A percentile compares a stretch with the other conserved stretches of the same genome.
These are phyloP conservation scores for Fusarium tanahbumbuense DNA, from an alignment of 2,329 filamentous ascomycete species.

Conservation along the genomic window DNA sequence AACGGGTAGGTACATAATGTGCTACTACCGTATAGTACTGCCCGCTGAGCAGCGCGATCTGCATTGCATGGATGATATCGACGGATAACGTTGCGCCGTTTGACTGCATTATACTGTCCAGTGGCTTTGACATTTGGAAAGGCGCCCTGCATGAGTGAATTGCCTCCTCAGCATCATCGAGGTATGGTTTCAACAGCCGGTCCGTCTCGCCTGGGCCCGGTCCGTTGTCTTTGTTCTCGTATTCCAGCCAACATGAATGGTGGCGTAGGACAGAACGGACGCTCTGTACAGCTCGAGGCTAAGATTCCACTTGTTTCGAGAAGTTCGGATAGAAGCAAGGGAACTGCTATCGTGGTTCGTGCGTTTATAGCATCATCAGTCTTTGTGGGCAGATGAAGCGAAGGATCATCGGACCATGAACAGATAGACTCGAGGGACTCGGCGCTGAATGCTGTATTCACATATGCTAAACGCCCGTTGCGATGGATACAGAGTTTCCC, in stretches of 20 bases:
- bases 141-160: slow-evolving; percentile 10
- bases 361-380: slow-evolving; percentile 28
- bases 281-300: neutral
- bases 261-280: slow-evolving; percentile 14
- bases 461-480: neutral
- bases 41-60: slow-evolving; percentile 2
- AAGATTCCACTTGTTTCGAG: slow-evolving; percentile 42
- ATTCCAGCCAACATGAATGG: slow-evolving; percentile 4
- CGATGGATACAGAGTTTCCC: neutral
- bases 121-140: slow-evolving; percentile 8
- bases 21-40: neutral
- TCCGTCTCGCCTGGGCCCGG: slow-evolving; percentile 26
- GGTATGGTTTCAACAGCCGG: slow-evolving; percentile 11
- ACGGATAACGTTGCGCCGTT: slow-evolving; percentile 31
- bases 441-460: neutral
- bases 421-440: neutral
- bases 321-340: slow-evolving; percentile 33
- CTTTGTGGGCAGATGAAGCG: slow-evolving; percentile 12
- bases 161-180: slow-evolving; percentile 6
- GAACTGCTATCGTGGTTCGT: slow-evolving; percentile 7
- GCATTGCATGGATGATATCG: slow-evolving; percentile 18
- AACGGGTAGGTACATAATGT: slow-evolving; percentile 11
- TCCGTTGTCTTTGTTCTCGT: slow-evolving; percentile 15
- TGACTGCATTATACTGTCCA: slow-evolving; percentile 5
- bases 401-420: slow-evolving; percentile 24